phyloP scores from a whole-genome alignment of 1,284 basidiomycete species.

The Boletellus deceptivus region DNA sequence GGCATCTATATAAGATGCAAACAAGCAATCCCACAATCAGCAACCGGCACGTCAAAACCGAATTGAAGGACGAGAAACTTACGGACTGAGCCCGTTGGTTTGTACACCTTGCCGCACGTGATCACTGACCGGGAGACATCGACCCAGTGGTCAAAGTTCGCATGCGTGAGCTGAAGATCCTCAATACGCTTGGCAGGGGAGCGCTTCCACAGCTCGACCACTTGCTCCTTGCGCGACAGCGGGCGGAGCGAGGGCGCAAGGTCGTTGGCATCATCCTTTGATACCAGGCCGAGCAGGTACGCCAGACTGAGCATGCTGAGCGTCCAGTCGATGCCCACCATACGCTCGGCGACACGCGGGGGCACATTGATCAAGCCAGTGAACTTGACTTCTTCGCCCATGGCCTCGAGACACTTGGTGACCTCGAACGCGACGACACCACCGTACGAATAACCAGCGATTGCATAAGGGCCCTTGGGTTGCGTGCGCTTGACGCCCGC shows the following conservation, averaged over 20 bases:
- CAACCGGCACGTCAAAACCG: too few relatives aligned
- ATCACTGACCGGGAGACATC: slow-evolving; percentile 27
- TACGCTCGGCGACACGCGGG: slow-evolving; percentile 39
- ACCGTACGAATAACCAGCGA: slow-evolving; percentile 48
- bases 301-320: slow-evolving; percentile 38
- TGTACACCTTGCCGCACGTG: slow-evolving; percentile 28
- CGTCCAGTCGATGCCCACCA: slow-evolving; percentile 40
- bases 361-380: slow-evolving; percentile 41
- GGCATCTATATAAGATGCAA: slow-evolving; percentile 1
- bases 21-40: neutral
- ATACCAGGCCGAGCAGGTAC: slow-evolving; percentile 25
- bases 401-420: slow-evolving; percentile 36
- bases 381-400: slow-evolving; percentile 37
- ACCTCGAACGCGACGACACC: slow-evolving; percentile 46
- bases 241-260: slow-evolving; percentile 11
- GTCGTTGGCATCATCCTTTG: slow-evolving; percentile 20
- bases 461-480: slow-evolving; percentile 41
- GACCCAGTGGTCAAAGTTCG: slow-evolving; percentile 27
- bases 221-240: slow-evolving; percentile 20
- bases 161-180: slow-evolving; percentile 22
- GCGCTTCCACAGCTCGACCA: slow-evolving; percentile 20
- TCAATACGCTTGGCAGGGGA: slow-evolving; percentile 23
- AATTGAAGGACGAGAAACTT: slow-evolving; percentile 2
- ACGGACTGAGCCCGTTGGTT: slow-evolving; percentile 22
- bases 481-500: slow-evolving; percentile 34